Conservation (phyloP, 139 green algal species). For the Prasinococcaceae sp. region DNA sequence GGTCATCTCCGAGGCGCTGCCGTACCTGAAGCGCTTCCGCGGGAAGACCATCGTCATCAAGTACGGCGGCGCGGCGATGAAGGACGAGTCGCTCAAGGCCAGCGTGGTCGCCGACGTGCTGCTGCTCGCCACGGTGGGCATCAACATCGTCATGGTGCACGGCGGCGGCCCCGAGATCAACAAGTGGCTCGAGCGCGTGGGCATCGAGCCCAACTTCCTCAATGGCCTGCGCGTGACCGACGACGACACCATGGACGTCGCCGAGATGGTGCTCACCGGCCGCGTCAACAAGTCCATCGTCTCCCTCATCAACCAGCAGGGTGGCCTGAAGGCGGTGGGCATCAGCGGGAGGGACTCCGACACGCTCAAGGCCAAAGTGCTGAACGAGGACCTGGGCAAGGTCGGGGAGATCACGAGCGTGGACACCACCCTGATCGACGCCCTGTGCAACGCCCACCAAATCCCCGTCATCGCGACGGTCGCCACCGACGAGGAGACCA, state of each 20-base stretch:
- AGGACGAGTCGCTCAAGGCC: conserved; percentile 56
- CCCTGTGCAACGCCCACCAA: conserved; percentile 53
- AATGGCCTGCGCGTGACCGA: conserved; percentile 95
- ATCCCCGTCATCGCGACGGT: conserved; percentile 94
- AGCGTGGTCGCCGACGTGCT: conserved; percentile 90
- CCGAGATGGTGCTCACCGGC: conserved; percentile 95
- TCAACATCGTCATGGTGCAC: conserved; percentile 87
- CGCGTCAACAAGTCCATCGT: conserved; percentile 97
- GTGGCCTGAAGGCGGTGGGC: conserved; percentile 79
- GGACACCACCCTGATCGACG: conserved; percentile 51
- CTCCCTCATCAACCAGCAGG: conserved; percentile 80
- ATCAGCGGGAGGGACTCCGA: conserved; percentile 90
- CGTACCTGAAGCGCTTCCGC: conserved; percentile 64
- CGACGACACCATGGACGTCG: conserved; percentile 89
- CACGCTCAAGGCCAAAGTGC: conserved; percentile 49
- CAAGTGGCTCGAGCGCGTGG: conserved; percentile 83
- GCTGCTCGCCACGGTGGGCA: conserved; percentile 79
- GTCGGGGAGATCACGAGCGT: conserved; percentile 85
- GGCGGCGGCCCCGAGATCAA: conserved; percentile 99
- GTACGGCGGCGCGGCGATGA: conserved; percentile 98
- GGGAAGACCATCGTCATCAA: conserved; percentile 94
- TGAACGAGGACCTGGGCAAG: conserved; percentile 45
- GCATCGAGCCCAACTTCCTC: conserved; percentile 87
- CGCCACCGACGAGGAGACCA: conserved; percentile 42
- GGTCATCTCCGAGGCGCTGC: conserved; percentile 91